Evolutionary conservation across 2,329 filamentous ascomycete genomes (phyloP), one percentile per base, ranked within the genome.

Genomic region (Sordariomycetes sp.): DNA sequence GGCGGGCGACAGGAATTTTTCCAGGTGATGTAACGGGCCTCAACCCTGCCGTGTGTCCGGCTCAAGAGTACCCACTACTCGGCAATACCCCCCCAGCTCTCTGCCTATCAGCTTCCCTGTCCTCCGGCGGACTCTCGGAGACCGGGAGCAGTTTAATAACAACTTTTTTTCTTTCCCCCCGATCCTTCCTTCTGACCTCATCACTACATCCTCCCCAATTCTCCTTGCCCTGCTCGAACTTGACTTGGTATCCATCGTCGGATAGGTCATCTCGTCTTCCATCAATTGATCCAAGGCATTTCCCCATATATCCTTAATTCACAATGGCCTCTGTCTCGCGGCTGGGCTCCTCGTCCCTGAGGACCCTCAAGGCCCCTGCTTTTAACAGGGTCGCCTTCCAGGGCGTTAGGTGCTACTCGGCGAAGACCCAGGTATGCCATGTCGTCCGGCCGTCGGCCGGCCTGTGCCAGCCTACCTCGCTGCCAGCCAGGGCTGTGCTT

Each of bases 361-460:
- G 91, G 76, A 81, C 89, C 69, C 75, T 89, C 69, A 76, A 80
- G 69, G 76, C 82, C 65, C 79, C 85, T 64, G 78, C 84, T 69
- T 80, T 89, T 68, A 79, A 80, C 71, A 79, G 78, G 69, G 80
- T 84, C 64, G 85, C 85, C 70, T 91, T 90, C 79, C 90, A 86
- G 76, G 86, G 87, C 70, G 76, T 87, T 70, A 86, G 94, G 75
- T 90, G 82, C 82, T 96, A 96, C 78, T 96, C 91, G 62, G 86
- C 90, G 65, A 96, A 96, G 83, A 82, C 86, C 66, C 85, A 91
- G 81, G 90, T 95, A 78, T 68, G 77, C 60, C 60, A 50, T 53
- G 4, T n/a, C n/a, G n/a, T n/a, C n/a, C n/a, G n/a, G n/a, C n/a
- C n/a, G n/a, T n/a, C n/a, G n/a, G n/a, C 15, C 10, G 48, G 24